Base-by-base conservation (phyloP, 306 rosid genomes). In the Castanea sativa region DNA sequence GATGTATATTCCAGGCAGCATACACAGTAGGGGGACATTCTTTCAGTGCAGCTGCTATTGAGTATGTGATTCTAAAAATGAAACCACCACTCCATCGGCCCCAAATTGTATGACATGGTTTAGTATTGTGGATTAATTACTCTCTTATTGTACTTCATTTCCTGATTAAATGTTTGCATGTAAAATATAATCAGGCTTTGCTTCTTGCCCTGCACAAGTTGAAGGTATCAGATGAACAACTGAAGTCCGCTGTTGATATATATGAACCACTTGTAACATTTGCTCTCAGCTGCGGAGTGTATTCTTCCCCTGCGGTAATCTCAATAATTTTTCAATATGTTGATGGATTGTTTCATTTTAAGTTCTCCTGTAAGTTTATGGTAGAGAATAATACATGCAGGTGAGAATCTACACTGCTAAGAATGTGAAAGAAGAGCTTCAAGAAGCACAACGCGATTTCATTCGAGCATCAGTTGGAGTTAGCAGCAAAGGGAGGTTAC, bases 71-170 rank as follows among this genome's bases (percentile, higher is more conserved):
- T 76, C 84, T 89, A 84, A 89, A 87, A 88, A 85, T 88, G 87
- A 91, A 89, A 74, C 96, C 96, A 9, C 96, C 96, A 25, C 78
- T 87, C 55, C 96, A 91, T 87, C 85, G 96, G 68, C 96, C 92
- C n/a, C 93, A 91, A 82, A 89, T 88, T 71, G 96, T 91, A 91
- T 73, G 88, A 55, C 20, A 58, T 74, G 53, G 32, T 33, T 57
- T 20, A 33, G 14, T 38, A 60, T 20, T 80, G 23, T 35, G 38
- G 30, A 19, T 74, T 55, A 51, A 41, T 49, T 25, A 56, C 71
- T 73, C 41, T 76, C 27, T 55, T 81, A 11, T 27, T 76, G 69
- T 43, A 55, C 19, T 59, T 59, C 72, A 78, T 67, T 57, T 25
- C 52, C 21, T 82, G 69, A 75, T 59, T 79, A 45, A 49, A 80